Conservation (phyloP, 2,329 filamentous ascomycete species). For the Talaromyces albobiverticillius region DNA sequence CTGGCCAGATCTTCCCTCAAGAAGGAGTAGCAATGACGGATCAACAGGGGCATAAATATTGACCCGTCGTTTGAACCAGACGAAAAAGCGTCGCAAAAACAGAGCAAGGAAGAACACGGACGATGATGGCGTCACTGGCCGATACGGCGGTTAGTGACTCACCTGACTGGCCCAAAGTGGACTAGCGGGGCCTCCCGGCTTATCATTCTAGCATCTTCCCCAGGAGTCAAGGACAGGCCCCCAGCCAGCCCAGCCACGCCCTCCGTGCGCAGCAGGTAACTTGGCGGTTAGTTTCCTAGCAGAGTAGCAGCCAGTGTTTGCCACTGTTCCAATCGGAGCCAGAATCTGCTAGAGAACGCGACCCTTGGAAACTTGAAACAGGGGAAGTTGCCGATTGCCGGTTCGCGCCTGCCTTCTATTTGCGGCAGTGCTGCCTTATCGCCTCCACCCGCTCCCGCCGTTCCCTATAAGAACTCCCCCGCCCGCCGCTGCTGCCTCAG, state of each 20-base stretch:
- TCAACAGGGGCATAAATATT: slow-evolving; percentile 7
- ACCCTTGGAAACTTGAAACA: not conserved
- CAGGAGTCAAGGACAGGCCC: too few species aligned
- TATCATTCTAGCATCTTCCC: not conserved
- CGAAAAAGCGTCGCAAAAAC: too few species aligned
- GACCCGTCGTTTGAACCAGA: too few species aligned
- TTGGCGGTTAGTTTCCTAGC: too few species aligned
- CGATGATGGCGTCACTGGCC: too few species aligned
- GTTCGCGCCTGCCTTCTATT: not conserved
- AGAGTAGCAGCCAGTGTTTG: too few species aligned
- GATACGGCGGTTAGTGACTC: too few species aligned
- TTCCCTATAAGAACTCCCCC: slow-evolving; percentile 24
- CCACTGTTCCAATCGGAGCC: not conserved
- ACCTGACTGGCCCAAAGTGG: not conserved
- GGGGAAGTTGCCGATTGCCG: not conserved
- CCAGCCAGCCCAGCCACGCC: too few species aligned
- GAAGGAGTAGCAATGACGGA: too few species aligned
- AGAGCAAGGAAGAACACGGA: too few species aligned
- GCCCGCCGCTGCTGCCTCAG: slow-evolving; percentile 16
- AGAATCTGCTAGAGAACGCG: slow-evolving; percentile 1
- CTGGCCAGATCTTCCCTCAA: too few species aligned
- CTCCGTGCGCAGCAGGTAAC: too few species aligned
- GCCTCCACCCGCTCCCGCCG: slow-evolving; percentile 19
- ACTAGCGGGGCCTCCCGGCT: not conserved
- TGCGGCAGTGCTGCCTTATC: slow-evolving; percentile 15